Evolutionary conservation across 2,329 filamentous ascomycete genomes (phyloP).

Genomic region (Teratosphaeriaceae sp.): DNA sequence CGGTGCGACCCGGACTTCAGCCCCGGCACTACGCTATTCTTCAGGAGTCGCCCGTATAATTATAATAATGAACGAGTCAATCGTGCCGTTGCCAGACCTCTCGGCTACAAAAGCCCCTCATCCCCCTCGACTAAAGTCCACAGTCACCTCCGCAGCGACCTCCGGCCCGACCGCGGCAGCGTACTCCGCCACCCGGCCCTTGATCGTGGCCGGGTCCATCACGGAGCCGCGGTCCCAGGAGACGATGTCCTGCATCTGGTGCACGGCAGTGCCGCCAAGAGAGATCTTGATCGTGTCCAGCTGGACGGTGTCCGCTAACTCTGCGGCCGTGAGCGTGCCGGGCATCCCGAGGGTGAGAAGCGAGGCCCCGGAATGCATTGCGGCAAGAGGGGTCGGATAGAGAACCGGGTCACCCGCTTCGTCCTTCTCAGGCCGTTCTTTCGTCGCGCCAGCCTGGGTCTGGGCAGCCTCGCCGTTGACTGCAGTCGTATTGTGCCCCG

Average conservation of each 20-base stretch:
- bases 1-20: too few species aligned
- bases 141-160: not conserved
- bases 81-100: too few species aligned
- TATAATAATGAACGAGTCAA: too few species aligned
- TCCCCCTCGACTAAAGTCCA: conserved; percentile 4
- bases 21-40: too few species aligned
- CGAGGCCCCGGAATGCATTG: conserved; percentile 32
- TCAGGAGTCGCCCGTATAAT: too few species aligned
- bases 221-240: conserved; percentile 50
- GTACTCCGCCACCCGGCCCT: conserved; percentile 59
- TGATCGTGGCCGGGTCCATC: conserved; percentile 38
- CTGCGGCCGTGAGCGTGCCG: conserved; percentile 52
- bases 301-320: conserved; percentile 47
- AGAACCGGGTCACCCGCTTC: conserved; percentile 12
- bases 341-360: conserved; percentile 61
- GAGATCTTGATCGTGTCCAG: conserved; percentile 54
- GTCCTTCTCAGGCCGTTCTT: not conserved
- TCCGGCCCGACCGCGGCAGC: conserved; percentile 58
- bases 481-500: conserved; percentile 1
- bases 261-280: conserved; percentile 30
- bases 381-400: conserved; percentile 26
- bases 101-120: not conserved
- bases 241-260: conserved; percentile 44
- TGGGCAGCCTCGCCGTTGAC: not conserved
- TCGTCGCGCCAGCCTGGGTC: too few species aligned